A percentile compares a stretch with the other conserved stretches of the same genome.
These are phyloP conservation scores for Nothomitra cinnamomea DNA, from an alignment of 2,329 filamentous ascomycete genomes.

Conservation along the genomic window DNA sequence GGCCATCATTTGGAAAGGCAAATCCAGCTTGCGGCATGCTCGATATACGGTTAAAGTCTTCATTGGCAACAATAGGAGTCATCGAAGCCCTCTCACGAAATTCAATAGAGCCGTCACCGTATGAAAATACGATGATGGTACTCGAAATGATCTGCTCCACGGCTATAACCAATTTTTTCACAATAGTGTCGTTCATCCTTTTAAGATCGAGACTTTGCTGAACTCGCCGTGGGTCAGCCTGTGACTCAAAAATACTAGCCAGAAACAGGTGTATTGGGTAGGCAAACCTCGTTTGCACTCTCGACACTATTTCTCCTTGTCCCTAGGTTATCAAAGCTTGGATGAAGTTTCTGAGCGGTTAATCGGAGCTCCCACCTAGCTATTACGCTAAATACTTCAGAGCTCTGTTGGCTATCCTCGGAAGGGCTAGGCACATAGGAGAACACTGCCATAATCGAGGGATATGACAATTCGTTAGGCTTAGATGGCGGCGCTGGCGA, in stretches of 20 bases:
- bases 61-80: conserved; percentile 46
- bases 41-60: conserved; percentile 46
- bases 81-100: conserved; percentile 64
- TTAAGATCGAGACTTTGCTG: conserved; percentile 28
- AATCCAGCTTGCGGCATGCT: conserved; percentile 67
- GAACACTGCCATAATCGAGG: conserved; percentile 57
- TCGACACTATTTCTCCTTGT: conserved; percentile 40
- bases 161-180: conserved; percentile 54
- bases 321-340: conserved; percentile 61
- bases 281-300: conserved; percentile 21
- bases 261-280: conserved; percentile 10
- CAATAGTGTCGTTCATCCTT: conserved; percentile 47
- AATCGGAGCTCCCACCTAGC: conserved; percentile 67
- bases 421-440: conserved; percentile 22
- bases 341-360: conserved; percentile 47
- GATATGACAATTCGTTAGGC: conserved; percentile 33
- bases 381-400: conserved; percentile 55
- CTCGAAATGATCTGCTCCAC: conserved; percentile 53
- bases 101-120: conserved; percentile 66
- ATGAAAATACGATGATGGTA: conserved; percentile 52
- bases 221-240: background rate
- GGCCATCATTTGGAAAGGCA: conserved; percentile 45
- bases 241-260: background rate
- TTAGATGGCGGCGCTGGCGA: conserved; percentile 36
- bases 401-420: conserved; percentile 38